A percentile compares a stretch with the other conserved stretches of the same genome.
phyloP scores from a whole-genome alignment of 208 protist genomes.

The Acanthamoeba castellanii region DNA sequence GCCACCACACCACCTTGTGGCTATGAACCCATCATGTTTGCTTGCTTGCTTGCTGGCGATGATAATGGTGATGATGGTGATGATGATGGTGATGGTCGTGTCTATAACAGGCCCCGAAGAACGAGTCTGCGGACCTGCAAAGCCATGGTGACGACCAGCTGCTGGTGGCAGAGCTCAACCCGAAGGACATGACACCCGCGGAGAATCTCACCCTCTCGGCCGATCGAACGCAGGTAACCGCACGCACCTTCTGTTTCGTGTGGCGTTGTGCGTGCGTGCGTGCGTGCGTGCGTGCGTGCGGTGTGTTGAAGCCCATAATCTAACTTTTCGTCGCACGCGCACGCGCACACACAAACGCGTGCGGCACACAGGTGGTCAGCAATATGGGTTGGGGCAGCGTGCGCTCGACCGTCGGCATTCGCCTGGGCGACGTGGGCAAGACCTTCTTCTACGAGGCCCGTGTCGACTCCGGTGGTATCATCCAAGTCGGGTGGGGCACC shows the following conservation, averaged over 20 bases:
- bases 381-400: conserved; percentile 52
- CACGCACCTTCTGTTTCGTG: background rate
- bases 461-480: conserved; percentile 40
- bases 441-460: conserved; percentile 59
- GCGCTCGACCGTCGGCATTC: background rate
- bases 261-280: too few species aligned
- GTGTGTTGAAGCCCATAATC: too few species aligned
- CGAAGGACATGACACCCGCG: background rate
- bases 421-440: conserved; percentile 14
- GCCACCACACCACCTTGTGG: background rate
- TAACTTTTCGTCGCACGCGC: background rate
- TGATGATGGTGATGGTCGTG: too few species aligned
- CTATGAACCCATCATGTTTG: too few species aligned
- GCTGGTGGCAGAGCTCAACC: conserved; percentile 5
- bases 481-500: conserved; percentile 38
- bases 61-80: too few species aligned
- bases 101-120: background rate
- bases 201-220: background rate
- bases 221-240: background rate
- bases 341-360: background rate
- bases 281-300: too few species aligned
- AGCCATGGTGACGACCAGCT: background rate
- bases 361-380: background rate
- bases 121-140: background rate
- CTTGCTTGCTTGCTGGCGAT: background rate